phyloP scores from a whole-genome alignment of 2,329 filamentous ascomycete genomes.

The Fusarium tanahbumbuense region DNA sequence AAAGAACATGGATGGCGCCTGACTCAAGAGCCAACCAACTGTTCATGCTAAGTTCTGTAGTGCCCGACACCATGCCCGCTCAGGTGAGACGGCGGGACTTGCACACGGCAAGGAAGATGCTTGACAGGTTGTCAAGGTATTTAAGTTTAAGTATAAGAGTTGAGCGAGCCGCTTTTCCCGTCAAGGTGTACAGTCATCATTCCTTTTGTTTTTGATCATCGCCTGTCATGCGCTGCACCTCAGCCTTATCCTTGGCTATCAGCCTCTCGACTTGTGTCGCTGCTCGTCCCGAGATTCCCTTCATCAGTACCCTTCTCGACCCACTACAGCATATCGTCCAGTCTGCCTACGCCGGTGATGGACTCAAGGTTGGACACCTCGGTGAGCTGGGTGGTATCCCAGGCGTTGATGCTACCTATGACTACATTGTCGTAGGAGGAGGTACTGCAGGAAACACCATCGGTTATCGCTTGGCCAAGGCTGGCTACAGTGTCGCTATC shows the following conservation, averaged over 20 bases:
- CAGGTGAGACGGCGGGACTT: not conserved
- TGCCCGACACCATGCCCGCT: not conserved
- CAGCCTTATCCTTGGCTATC: constrained; percentile 20
- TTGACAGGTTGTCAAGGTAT: not conserved
- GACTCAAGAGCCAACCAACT: not conserved
- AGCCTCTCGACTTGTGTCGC: constrained; percentile 20
- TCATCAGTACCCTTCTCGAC: constrained; percentile 36
- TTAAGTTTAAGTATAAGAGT: constrained; percentile 10
- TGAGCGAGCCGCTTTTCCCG: not conserved
- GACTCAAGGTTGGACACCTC: constrained; percentile 33
- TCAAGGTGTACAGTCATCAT: not conserved
- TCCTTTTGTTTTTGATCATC: not conserved
- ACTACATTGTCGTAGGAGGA: constrained; percentile 53
- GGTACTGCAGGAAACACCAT: constrained; percentile 54
- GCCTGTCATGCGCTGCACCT: constrained; percentile 20
- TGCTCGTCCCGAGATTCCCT: constrained; percentile 21
- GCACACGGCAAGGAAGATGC: not conserved
- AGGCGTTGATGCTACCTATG: constrained; percentile 30
- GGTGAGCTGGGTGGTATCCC: constrained; percentile 26
- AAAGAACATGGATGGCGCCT: not conserved
- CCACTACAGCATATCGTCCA: constrained; percentile 29
- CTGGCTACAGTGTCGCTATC: constrained; percentile 50
- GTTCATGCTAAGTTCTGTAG: not conserved
- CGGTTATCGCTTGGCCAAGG: constrained; percentile 50
- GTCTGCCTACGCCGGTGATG: constrained; percentile 36